phyloP scores from a whole-genome alignment of 371 early-diverging fungal species.

The Dentiscutata heterogama region DNA sequence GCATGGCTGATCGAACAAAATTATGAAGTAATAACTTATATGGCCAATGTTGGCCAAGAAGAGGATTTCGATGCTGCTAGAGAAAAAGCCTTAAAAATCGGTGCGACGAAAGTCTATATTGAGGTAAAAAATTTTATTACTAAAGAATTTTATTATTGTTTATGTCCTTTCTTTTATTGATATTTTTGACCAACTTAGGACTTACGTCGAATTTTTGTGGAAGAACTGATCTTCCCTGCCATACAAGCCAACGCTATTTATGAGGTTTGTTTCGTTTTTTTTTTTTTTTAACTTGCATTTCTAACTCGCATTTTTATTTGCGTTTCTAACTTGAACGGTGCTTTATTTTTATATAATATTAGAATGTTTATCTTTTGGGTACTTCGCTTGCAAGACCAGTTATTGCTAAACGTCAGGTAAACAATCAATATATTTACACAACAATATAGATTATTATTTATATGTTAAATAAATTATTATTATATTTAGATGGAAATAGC shows the following conservation, averaged over 20 bases:
- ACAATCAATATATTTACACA: not conserved
- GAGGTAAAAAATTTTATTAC: slow-evolving; percentile 65
- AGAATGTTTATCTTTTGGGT: slow-evolving; percentile 92
- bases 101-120: slow-evolving; percentile 95
- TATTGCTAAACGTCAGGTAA: slow-evolving; percentile 84
- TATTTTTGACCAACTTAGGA: slow-evolving; percentile 62
- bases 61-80: slow-evolving; percentile 97
- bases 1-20: slow-evolving; percentile 98
- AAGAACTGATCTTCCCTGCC: slow-evolving; percentile 92
- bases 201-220: slow-evolving; percentile 92
- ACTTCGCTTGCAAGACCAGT: slow-evolving; percentile 97
- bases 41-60: slow-evolving; percentile 98
- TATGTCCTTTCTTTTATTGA: slow-evolving; percentile 8
- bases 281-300: not conserved
- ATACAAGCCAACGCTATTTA: slow-evolving; percentile 96
- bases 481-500: slow-evolving; percentile 91
- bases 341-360: not conserved
- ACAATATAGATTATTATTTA: too few relatives aligned
- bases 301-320: not conserved
- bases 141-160: not conserved
- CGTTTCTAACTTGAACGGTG: not conserved
- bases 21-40: slow-evolving; percentile 96
- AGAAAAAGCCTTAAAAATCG: slow-evolving; percentile 91
- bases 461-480: not conserved
- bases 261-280: slow-evolving; percentile 63